phyloP scores from a whole-genome alignment of 2,329 filamentous ascomycete genomes.

The Verticillium dahliae region DNA sequence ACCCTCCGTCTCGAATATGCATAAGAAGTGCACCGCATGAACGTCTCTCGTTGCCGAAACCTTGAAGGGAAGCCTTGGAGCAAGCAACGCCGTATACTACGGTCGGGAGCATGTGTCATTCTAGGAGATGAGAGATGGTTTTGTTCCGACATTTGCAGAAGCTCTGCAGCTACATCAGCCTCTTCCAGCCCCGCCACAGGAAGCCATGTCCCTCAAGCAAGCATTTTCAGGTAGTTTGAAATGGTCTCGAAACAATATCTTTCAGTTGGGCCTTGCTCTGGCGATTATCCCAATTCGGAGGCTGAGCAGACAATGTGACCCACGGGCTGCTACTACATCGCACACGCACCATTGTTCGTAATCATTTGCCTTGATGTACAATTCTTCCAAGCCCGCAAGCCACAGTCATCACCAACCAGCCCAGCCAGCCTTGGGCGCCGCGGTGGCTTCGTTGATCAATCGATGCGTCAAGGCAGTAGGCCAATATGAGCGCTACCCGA shows the following conservation, averaged over 20 bases:
- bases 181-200: background rate
- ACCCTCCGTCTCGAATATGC: too few relatives aligned
- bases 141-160: background rate
- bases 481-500: background rate
- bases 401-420: background rate
- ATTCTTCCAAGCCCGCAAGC: too few relatives aligned
- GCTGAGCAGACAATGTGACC: too few relatives aligned
- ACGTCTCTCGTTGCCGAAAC: background rate
- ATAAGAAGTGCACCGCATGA: background rate
- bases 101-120: background rate
- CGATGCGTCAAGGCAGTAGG: background rate
- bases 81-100: background rate
- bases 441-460: background rate
- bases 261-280: too few relatives aligned
- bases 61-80: too few relatives aligned
- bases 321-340: too few relatives aligned
- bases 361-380: too few relatives aligned
- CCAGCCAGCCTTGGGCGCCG: background rate
- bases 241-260: too few relatives aligned
- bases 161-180: background rate
- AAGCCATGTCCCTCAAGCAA: background rate
- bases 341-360: too few relatives aligned
- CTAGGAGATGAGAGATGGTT: background rate
- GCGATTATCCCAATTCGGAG: too few relatives aligned
- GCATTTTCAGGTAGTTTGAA: too few relatives aligned